Evolutionary conservation across 116 monocot genomes (phyloP).

Genomic region (Papilionanthe hybrid): DNA sequence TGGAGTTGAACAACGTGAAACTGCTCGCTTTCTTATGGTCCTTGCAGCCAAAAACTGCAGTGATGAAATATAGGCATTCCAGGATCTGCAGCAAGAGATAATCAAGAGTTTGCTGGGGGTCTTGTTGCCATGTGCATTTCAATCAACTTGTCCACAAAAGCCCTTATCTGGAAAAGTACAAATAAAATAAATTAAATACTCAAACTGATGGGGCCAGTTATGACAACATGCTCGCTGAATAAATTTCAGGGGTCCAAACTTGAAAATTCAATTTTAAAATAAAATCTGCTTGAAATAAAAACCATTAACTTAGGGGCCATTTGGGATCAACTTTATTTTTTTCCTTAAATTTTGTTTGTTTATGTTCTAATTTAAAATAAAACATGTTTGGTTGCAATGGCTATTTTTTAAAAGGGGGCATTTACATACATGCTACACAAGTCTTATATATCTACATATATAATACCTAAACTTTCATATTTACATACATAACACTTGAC

Average conservation of each 20-base stretch:
- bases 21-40: not conserved
- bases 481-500: no score
- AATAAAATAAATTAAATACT: not conserved
- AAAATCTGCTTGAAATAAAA: not conserved
- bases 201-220: not conserved
- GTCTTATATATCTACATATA: no score
- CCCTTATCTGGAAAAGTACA: slow-evolving; percentile 58
- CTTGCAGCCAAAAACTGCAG: not conserved
- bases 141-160: slow-evolving; percentile 90
- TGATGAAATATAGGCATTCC: not conserved
- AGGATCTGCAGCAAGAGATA: slow-evolving; percentile 4
- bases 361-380: no score
- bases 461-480: no score
- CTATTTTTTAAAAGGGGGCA: no score
- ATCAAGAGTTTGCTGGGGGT: slow-evolving; percentile 37
- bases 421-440: no score
- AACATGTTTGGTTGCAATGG: no score
- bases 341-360: no score
- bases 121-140: slow-evolving; percentile 59
- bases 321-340: no score
- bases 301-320: not conserved
- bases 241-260: no score
- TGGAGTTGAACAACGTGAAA: not conserved
- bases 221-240: not conserved
- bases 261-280: no score